Evolutionary conservation across 139 green algal genomes (phyloP).

Genomic region (Mychonastes homosphaera): DNA sequence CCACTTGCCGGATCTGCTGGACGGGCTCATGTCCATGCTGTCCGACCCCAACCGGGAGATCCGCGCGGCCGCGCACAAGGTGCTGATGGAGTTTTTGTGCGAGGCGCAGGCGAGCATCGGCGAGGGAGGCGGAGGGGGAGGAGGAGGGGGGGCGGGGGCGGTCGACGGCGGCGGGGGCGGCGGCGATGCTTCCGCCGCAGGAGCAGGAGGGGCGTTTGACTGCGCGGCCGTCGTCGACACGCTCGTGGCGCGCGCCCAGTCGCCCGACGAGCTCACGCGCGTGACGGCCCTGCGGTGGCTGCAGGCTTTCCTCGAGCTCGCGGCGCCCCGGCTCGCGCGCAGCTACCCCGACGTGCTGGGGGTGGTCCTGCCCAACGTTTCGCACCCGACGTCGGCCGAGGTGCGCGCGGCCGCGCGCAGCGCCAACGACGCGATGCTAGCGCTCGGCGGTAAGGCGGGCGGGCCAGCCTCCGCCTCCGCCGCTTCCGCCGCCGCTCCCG

Average conservation of each 20-base stretch:
- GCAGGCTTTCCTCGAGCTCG: slow-evolving; percentile 59
- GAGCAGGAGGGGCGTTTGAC: no score
- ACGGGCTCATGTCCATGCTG: slow-evolving; percentile 81
- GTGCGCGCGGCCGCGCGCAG: background rate
- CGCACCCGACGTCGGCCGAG: slow-evolving; percentile 22
- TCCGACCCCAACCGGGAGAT: slow-evolving; percentile 53
- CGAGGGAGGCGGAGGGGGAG: background rate
- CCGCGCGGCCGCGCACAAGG: slow-evolving; percentile 31
- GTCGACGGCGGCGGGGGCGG: background rate
- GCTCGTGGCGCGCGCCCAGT: slow-evolving; percentile 38
- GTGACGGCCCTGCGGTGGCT: slow-evolving; percentile 78
- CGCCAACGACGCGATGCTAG: slow-evolving; percentile 30
- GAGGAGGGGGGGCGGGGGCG: background rate
- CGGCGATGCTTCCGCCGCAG: no score
- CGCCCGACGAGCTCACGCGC: slow-evolving; percentile 69
- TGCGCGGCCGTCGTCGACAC: slow-evolving; percentile 37
- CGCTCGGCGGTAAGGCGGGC: slow-evolving; percentile 15
- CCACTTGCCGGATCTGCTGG: slow-evolving; percentile 80
- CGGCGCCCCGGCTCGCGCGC: slow-evolving; percentile 41
- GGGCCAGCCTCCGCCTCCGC: no score
- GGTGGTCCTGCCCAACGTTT: slow-evolving; percentile 73
- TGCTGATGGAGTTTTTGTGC: slow-evolving; percentile 47
- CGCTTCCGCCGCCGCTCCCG: slow-evolving; percentile 8
- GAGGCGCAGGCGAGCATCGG: slow-evolving; percentile 31
- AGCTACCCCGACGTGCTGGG: slow-evolving; percentile 64